Evolutionary conservation across 2,329 filamentous ascomycete genomes (phyloP).

Genomic region (Monilinia fructicola): DNA sequence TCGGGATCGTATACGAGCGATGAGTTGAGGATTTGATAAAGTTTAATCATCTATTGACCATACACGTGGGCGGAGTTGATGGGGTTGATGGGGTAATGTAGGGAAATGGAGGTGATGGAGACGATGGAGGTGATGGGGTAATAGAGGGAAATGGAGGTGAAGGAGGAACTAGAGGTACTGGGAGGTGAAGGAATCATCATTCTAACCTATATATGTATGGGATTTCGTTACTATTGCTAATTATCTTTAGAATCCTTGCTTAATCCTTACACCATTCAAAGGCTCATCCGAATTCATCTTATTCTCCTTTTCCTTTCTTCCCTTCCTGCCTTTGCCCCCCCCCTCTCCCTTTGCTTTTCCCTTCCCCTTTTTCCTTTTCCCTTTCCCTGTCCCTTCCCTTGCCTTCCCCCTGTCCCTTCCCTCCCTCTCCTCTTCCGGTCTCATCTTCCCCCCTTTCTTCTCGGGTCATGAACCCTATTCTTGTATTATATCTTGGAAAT

Average conservation of each 20-base stretch:
- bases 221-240: background rate
- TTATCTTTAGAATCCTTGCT: background rate
- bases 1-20: background rate
- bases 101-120: too few species aligned
- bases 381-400: too few species aligned
- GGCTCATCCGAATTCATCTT: background rate
- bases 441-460: background rate
- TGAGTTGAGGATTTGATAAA: background rate
- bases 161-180: too few species aligned
- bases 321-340: too few species aligned
- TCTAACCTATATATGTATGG: background rate
- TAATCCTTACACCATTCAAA: background rate
- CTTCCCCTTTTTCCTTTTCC: background rate
- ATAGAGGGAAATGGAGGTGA: too few species aligned
- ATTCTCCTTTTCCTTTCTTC: background rate
- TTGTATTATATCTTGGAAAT: conserved; percentile 14
- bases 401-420: background rate
- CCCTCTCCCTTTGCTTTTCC: too few species aligned
- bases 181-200: too few species aligned
- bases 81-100: too few species aligned
- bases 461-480: conserved; percentile 11
- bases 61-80: too few species aligned
- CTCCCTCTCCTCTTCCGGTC: too few species aligned
- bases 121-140: too few species aligned
- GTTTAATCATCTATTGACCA: background rate